Evolutionary conservation across 345 rosid genomes (phyloP).

Genomic region (Anacardium occidentale): DNA sequence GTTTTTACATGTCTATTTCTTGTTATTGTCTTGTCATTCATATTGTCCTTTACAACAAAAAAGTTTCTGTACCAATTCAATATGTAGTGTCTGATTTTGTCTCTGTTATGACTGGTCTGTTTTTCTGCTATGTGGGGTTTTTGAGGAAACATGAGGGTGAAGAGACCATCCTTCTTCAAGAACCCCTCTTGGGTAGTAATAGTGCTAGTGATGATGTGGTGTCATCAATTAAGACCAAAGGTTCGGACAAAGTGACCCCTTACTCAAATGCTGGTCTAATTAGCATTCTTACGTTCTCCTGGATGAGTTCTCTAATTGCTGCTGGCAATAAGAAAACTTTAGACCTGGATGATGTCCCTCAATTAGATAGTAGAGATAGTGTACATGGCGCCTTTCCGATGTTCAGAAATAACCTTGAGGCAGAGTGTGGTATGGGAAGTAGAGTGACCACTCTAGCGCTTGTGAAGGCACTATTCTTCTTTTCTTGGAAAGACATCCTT

Average conservation of each 20-base stretch:
- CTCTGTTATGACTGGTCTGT: constrained; percentile 23
- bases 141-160: constrained; percentile 1
- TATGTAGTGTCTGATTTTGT: constrained; percentile 17
- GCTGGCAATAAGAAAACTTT: constrained; percentile 48
- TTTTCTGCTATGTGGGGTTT: constrained; percentile 21
- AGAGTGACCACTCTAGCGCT: constrained; percentile 46
- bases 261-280: constrained; percentile 45
- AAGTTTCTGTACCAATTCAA: constrained; percentile 6
- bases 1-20: constrained; percentile 38
- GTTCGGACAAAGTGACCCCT: constrained; percentile 41
- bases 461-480: constrained; percentile 38
- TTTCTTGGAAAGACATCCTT: constrained; percentile 37
- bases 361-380: constrained; percentile 49
- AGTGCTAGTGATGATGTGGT: constrained; percentile 31
- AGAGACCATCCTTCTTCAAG: constrained; percentile 33
- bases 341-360: constrained; percentile 64
- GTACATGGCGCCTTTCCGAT: constrained; percentile 36
- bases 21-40: constrained; percentile 42
- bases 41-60: constrained; percentile 18
- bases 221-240: constrained; percentile 27
- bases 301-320: constrained; percentile 57
- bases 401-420: constrained; percentile 43
- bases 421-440: constrained; percentile 25
- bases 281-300: constrained; percentile 49
- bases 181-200: constrained; percentile 44